Evolutionary conservation across 345 rosid genomes (phyloP).

Genomic region (Brassica carinata): DNA sequence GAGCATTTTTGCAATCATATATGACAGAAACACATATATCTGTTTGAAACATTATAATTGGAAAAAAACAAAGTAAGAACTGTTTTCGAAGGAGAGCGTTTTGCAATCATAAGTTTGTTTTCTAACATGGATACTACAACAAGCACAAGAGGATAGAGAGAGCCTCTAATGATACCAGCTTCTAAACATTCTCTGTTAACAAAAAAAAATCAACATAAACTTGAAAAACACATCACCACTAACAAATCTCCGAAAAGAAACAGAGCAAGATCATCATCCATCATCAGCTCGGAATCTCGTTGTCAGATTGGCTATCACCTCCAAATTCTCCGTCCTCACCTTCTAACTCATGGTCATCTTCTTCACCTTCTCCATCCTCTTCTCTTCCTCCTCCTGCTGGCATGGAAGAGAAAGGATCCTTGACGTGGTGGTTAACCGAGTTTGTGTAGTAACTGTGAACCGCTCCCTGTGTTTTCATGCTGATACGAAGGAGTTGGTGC

Average conservation of each 20-base stretch:
- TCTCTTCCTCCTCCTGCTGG: conserved; percentile 10
- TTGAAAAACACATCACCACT: conserved; percentile 27
- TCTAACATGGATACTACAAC: conserved; percentile 39
- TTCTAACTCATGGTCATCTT: conserved; percentile 34
- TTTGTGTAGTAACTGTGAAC: conserved; percentile 39
- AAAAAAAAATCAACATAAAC: conserved; percentile 28
- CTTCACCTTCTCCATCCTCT: conserved; percentile 22
- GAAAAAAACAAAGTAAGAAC: conserved; percentile 13
- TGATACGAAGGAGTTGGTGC: conserved; percentile 21
- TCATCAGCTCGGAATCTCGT: conserved; percentile 41
- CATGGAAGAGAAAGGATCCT: conserved; percentile 36
- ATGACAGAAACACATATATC: too few relatives aligned
- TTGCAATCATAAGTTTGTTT: conserved; percentile 19
- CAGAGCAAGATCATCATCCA: background rate
- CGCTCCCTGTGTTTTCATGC: conserved; percentile 29
- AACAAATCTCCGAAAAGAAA: conserved; percentile 31
- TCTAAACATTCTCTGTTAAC: conserved; percentile 37
- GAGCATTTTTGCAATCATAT: too few relatives aligned
- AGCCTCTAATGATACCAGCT: conserved; percentile 20
- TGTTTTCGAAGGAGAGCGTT: conserved; percentile 25
- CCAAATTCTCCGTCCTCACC: conserved; percentile 34
- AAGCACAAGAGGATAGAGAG: conserved; percentile 26
- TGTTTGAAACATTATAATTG: background rate
- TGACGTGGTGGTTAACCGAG: conserved; percentile 30
- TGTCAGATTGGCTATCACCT: conserved; percentile 44